Percentiles rank a stretch among this genome's conserved stretches.
phyloP scores from a whole-genome alignment of 441 rosid species.

The Populus hybrid region DNA sequence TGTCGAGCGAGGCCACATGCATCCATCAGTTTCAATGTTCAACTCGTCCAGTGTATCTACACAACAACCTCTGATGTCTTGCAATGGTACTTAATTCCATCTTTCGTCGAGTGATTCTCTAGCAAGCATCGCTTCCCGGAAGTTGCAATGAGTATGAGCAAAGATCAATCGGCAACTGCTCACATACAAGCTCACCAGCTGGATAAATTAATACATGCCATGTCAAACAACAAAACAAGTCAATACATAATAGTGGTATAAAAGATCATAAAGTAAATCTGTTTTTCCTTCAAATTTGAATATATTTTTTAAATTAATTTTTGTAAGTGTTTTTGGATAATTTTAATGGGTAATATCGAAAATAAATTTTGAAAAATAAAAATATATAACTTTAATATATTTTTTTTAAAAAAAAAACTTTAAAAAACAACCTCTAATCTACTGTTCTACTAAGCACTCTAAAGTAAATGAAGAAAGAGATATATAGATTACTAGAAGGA shows the following conservation, averaged over 20 bases:
- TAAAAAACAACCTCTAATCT: too few species aligned
- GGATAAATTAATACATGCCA: not conserved
- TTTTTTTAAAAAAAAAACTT: too few species aligned
- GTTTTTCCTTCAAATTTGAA: too few species aligned
- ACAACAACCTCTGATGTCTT: conserved; percentile 33
- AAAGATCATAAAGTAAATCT: too few species aligned
- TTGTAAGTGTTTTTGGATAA: too few species aligned
- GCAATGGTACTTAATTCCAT: conserved; percentile 30
- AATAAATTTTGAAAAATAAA: too few species aligned
- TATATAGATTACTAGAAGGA: too few species aligned
- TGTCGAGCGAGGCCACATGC: conserved; percentile 42
- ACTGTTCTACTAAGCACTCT: too few species aligned
- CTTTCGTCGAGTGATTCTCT: conserved; percentile 19
- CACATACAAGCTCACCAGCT: conserved; percentile 36
- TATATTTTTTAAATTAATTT: too few species aligned
- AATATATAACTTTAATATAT: too few species aligned
- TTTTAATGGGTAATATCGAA: too few species aligned
- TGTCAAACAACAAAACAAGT: not conserved
- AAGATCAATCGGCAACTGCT: conserved; percentile 28
- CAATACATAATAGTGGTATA: not conserved
- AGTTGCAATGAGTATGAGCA: conserved; percentile 36
- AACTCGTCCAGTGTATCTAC: conserved; percentile 25
- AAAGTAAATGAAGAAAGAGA: too few species aligned
- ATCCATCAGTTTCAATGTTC: conserved; percentile 35
- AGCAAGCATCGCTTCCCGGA: conserved; percentile 41